Percentiles rank a stretch among this genome's conserved stretches.
These are phyloP conservation scores for Bretziella fagacearum DNA, from an alignment of 2,329 filamentous ascomycete species.

Conservation along the genomic window DNA sequence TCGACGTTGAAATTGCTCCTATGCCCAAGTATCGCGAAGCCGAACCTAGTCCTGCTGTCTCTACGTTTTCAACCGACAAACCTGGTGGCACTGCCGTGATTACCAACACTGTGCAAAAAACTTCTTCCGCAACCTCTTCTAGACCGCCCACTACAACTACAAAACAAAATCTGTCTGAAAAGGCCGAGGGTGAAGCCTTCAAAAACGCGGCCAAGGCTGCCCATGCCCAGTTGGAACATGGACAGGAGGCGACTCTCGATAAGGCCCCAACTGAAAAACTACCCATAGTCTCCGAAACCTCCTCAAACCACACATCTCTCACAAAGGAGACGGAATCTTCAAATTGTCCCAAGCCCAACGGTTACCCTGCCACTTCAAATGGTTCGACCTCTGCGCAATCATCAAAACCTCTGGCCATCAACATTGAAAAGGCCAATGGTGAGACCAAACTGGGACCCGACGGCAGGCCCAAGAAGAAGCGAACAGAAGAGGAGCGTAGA, in stretches of 20 bases:
- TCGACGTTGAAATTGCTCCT: constrained; percentile 92
- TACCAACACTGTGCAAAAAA: not conserved
- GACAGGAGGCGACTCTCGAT: not conserved
- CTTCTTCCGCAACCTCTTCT: not conserved
- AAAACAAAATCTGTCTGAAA: constrained; percentile 7
- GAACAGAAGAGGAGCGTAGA: constrained; percentile 81
- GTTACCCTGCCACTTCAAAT: not conserved
- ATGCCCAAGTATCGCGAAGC: constrained; percentile 49
- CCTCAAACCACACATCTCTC: not conserved
- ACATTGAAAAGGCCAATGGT: not conserved
- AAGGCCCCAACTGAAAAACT: not conserved
- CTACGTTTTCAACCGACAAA: not conserved
- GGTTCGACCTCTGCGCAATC: no score
- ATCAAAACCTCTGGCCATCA: not conserved
- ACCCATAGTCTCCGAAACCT: not conserved
- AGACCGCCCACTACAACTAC: not conserved
- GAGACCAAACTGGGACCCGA: constrained; percentile 24
- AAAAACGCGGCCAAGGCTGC: constrained; percentile 6
- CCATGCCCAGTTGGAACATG: not conserved
- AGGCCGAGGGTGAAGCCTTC: constrained; percentile 11
- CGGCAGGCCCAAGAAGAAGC: constrained; percentile 57
- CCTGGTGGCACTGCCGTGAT: not conserved
- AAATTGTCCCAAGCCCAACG: not conserved
- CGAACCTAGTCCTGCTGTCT: not conserved
- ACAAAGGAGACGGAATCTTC: not conserved